A percentile compares a stretch with the other conserved stretches of the same genome.
phyloP scores from a whole-genome alignment of 345 rosid species.

The Microcos paniculata region DNA sequence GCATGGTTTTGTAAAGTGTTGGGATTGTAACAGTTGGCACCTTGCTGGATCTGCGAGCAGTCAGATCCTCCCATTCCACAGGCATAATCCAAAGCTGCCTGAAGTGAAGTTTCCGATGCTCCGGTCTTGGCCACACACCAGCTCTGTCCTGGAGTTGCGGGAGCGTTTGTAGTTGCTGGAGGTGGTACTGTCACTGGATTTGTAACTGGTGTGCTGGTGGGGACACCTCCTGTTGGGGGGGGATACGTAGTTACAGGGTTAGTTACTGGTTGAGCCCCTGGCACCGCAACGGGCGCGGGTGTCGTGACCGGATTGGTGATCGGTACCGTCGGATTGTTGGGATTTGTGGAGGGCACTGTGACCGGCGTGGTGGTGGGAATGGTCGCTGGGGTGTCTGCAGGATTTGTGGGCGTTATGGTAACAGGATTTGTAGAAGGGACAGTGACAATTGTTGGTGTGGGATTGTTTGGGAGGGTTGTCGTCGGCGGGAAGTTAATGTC shows the following conservation, averaged over 20 bases:
- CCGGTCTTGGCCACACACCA: conserved; percentile 92
- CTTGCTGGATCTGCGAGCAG: conserved; percentile 86
- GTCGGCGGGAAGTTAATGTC: conserved; percentile 44
- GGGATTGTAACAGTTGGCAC: conserved; percentile 79
- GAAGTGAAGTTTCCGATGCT: conserved; percentile 50
- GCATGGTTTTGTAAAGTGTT: conserved; percentile 74
- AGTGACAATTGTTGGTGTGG: conserved; percentile 58
- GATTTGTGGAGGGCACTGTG: conserved; percentile 42
- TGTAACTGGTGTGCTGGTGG: conserved; percentile 39
- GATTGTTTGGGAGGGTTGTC: conserved; percentile 29
- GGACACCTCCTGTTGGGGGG: conserved; percentile 48
- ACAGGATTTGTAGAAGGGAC: conserved; percentile 52
- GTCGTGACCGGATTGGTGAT: conserved; percentile 41
- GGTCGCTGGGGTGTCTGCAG: conserved; percentile 29
- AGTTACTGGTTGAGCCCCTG: conserved; percentile 56
- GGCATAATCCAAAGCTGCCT: conserved; percentile 84
- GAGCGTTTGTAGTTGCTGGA: conserved; percentile 58
- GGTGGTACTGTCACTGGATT: conserved; percentile 56
- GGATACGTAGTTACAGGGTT: conserved; percentile 77
- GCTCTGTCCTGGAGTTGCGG: conserved; percentile 70
- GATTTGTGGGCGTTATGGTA: conserved; percentile 29
- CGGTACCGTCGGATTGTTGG: conserved; percentile 47
- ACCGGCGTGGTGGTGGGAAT: conserved; percentile 49
- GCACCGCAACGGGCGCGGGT: conserved; percentile 53
- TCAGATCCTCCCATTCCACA: conserved; percentile 87